phyloP scores from a whole-genome alignment of 192 early-diverging fungal genomes.

The Linnemannia elongata region DNA sequence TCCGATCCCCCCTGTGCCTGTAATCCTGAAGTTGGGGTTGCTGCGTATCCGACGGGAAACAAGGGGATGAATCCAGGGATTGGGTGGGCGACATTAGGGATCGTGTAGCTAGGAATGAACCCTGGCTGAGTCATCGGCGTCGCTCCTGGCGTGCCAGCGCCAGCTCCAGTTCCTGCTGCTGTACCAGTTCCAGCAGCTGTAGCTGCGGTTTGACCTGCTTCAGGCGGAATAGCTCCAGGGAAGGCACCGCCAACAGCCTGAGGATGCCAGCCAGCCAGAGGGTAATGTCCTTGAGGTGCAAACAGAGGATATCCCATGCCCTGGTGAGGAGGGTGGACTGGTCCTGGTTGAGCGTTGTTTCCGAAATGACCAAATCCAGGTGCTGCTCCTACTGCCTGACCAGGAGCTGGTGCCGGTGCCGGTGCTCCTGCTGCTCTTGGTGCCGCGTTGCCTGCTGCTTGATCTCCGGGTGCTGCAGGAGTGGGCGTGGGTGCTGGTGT shows the following conservation, averaged over 20 bases:
- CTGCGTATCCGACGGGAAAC: conserved; percentile 39
- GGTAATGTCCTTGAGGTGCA: conserved; percentile 49
- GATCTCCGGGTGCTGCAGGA: conserved; percentile 20
- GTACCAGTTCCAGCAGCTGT: conserved; percentile 11
- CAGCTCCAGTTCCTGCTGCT: conserved; percentile 33
- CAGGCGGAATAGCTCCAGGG: conserved; percentile 36
- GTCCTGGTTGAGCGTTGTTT: conserved; percentile 35
- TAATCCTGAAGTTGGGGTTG: background rate
- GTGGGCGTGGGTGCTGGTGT: conserved; percentile 41
- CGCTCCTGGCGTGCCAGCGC: conserved; percentile 5
- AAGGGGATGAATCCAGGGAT: conserved; percentile 59
- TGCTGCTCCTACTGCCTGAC: conserved; percentile 9
- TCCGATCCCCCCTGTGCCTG: background rate
- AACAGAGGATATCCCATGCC: conserved; percentile 34
- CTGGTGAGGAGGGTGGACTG: conserved; percentile 6
- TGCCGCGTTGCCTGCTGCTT: conserved; percentile 25
- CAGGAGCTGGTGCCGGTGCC: background rate
- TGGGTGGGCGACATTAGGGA: conserved; percentile 44
- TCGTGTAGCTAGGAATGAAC: conserved; percentile 35
- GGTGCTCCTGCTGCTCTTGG: conserved; percentile 16
- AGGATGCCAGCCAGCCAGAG: conserved; percentile 39
- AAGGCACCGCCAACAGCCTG: conserved; percentile 18
- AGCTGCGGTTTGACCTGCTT: conserved; percentile 5
- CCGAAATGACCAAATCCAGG: conserved; percentile 14
- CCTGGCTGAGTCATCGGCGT: conserved; percentile 4